A percentile compares a stretch with the other conserved stretches of the same genome.
These are phyloP conservation scores for Malassezia equina DNA, from an alignment of 1,284 basidiomycete species.

Conservation along the genomic window DNA sequence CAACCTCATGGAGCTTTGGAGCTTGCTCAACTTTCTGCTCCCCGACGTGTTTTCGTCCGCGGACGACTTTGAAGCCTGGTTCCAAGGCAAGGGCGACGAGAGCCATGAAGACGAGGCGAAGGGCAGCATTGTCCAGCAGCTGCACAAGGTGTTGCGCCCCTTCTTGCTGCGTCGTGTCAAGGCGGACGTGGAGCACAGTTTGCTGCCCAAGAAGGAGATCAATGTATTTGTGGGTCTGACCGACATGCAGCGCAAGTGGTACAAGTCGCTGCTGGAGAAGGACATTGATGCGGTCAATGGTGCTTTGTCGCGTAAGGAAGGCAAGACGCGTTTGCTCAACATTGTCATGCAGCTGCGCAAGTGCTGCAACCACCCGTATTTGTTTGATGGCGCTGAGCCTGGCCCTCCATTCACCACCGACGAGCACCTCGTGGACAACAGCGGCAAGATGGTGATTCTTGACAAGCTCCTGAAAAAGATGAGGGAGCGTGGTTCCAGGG, in stretches of 20 bases:
- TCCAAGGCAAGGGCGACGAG: conserved; percentile 56
- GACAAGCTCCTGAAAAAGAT: conserved; percentile 77
- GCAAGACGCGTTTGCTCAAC: conserved; percentile 93
- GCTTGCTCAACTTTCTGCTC: conserved; percentile 70
- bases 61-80: conserved; percentile 61
- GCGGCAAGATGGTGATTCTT: conserved; percentile 93
- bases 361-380: conserved; percentile 57
- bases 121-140: conserved; percentile 80
- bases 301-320: conserved; percentile 70
- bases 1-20: conserved; percentile 92
- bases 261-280: conserved; percentile 70
- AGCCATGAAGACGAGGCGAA: conserved; percentile 54
- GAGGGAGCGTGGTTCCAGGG: conserved; percentile 85
- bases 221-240: conserved; percentile 96
- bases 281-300: conserved; percentile 94
- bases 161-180: conserved; percentile 93
- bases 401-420: conserved; percentile 97
- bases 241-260: conserved; percentile 96
- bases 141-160: conserved; percentile 91
- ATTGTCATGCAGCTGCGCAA: conserved; percentile 90
- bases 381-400: conserved; percentile 59
- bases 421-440: conserved; percentile 87
- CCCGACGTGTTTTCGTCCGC: conserved; percentile 52
- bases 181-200: conserved; percentile 89
- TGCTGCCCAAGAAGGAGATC: conserved; percentile 96